phyloP scores from a whole-genome alignment of 225 moss, liverwort and hornwort species.

The Straminergon stramineum region DNA sequence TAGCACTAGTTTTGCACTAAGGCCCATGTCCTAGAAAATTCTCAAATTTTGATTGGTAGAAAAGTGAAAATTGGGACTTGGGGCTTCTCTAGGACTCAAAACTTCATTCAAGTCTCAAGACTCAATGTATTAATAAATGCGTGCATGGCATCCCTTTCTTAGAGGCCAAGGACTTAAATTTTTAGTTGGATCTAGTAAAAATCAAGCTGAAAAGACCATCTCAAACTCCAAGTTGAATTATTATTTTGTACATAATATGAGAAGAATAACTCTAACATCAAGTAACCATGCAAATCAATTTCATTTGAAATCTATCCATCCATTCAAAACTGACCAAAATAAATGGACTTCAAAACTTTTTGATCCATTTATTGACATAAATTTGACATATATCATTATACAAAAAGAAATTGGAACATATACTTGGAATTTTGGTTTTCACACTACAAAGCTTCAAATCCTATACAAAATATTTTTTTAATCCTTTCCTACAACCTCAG shows the following conservation, averaged over 20 bases:
- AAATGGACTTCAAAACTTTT: not conserved
- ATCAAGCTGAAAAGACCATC: not conserved
- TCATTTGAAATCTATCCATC: not conserved
- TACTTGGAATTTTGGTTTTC: not conserved
- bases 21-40: not conserved
- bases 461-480: not conserved
- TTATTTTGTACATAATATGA: not conserved
- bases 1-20: fast-evolving
- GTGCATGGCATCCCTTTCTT: not conserved
- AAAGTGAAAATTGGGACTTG: not conserved
- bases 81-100: fast-evolving
- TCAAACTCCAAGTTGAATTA: not conserved
- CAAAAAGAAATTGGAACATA: not conserved
- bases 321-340: not conserved
- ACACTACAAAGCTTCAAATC: not conserved
- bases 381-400: not conserved
- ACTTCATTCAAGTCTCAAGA: not conserved
- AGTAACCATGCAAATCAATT: too few species aligned
- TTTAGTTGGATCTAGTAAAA: not conserved
- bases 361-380: not conserved
- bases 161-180: not conserved
- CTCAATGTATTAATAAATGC: not conserved
- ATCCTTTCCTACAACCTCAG: not conserved
- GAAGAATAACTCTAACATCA: not conserved
- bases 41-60: not conserved